A percentile compares a stretch with the other conserved stretches of the same genome.
Evolutionary conservation across 1,139 yeast genomes (phyloP).

Genomic region (Eremothecium cymbalariae): DNA sequence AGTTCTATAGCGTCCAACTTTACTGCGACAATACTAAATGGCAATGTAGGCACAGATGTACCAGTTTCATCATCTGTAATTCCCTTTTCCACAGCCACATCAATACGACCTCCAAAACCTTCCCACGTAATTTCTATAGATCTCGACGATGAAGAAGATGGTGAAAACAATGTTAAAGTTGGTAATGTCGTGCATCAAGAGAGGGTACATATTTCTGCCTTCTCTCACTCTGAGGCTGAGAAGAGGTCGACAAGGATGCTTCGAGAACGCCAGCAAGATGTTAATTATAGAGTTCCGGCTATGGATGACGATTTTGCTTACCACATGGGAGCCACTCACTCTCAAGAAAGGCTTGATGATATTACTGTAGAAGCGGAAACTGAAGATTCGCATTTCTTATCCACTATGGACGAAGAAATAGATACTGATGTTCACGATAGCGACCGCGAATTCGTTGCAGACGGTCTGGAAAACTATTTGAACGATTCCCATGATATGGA

Average conservation of each 20-base stretch:
- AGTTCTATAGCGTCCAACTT: slow-evolving; percentile 2
- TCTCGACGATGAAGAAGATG: slow-evolving; percentile 3
- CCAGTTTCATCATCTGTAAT: too few relatives aligned
- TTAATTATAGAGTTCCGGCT: slow-evolving; percentile 28
- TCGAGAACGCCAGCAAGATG: slow-evolving; percentile 15
- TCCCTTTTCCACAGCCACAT: too few relatives aligned
- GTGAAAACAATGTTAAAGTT: too few relatives aligned
- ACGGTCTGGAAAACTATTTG: slow-evolving; percentile 14
- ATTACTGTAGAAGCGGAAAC: slow-evolving; percentile 29
- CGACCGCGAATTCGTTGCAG: slow-evolving; percentile 28
- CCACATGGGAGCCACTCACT: slow-evolving; percentile 15
- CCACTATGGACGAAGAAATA: slow-evolving; percentile 25
- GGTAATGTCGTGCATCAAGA: too few relatives aligned
- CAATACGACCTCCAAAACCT: too few relatives aligned
- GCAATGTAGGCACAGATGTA: background rate
- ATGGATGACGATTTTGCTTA: slow-evolving; percentile 28
- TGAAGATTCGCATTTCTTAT: slow-evolving; percentile 27
- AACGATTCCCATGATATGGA: slow-evolving; percentile 17
- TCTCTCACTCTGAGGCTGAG: slow-evolving; percentile 1
- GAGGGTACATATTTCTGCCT: too few relatives aligned
- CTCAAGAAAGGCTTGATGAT: slow-evolving; percentile 13
- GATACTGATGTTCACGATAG: slow-evolving; percentile 20
- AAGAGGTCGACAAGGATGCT: slow-evolving; percentile 9
- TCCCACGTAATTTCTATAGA: slow-evolving; percentile 5
- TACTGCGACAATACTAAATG: background rate